Conservation (phyloP, 139 green algal genomes). For the Tetraselmis chui region DNA sequence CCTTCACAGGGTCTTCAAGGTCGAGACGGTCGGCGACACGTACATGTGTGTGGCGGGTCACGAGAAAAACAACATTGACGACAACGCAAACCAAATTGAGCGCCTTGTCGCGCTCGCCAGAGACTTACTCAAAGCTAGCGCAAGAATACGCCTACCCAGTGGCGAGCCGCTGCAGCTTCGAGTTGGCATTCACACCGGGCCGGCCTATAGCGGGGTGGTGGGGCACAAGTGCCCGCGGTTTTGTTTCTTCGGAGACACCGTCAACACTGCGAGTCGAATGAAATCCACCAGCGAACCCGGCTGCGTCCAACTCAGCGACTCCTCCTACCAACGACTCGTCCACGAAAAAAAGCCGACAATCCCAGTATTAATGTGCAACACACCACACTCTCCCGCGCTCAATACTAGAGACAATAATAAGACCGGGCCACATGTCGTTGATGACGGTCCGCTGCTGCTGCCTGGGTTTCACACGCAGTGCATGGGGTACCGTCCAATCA, state of each 20-base stretch:
- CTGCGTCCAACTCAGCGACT: background rate
- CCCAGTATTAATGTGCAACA: too few species aligned
- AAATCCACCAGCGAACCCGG: background rate
- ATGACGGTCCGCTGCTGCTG: too few species aligned
- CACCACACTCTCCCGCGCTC: too few species aligned
- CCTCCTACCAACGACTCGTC: too few species aligned
- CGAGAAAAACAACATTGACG: background rate
- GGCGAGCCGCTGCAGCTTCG: background rate
- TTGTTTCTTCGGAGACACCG: constrained; percentile 24
- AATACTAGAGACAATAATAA: too few species aligned
- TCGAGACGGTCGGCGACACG: constrained; percentile 26
- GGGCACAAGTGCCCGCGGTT: constrained; percentile 1
- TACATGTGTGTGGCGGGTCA: constrained; percentile 19
- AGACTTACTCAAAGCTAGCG: background rate
- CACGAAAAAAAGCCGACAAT: too few species aligned
- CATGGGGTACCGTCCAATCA: too few species aligned
- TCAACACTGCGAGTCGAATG: constrained; percentile 17
- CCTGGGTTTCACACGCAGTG: too few species aligned
- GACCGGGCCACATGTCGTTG: too few species aligned
- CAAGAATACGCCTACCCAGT: background rate
- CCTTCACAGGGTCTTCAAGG: constrained; percentile 18
- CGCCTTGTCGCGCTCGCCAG: background rate
- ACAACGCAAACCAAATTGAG: constrained; percentile 8
- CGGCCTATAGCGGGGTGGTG: background rate
- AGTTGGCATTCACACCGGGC: background rate